Percentiles rank a stretch among this genome's conserved stretches.
phyloP scores from a whole-genome alignment of 2,329 filamentous ascomycete species.

The Trichocomaceae sp. region DNA sequence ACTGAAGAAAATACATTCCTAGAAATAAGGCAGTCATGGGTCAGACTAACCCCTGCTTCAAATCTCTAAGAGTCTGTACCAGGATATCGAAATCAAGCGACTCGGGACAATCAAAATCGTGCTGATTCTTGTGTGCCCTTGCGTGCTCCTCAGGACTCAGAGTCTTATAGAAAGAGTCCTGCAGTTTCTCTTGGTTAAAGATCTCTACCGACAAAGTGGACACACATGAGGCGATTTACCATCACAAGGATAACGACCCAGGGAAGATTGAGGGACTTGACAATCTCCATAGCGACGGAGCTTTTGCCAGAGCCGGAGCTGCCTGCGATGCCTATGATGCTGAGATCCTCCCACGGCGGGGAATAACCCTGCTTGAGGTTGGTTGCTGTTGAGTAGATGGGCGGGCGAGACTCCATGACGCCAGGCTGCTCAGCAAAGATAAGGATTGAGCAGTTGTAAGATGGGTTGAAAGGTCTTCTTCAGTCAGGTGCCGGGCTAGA shows the following conservation, averaged over 20 bases:
- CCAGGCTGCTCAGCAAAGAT: background rate
- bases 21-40: background rate
- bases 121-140: slow-evolving; percentile 81
- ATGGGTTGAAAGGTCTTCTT: background rate
- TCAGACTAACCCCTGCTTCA: slow-evolving; percentile 75
- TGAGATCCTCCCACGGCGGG: slow-evolving; percentile 92
- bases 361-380: slow-evolving; percentile 58
- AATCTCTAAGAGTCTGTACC: slow-evolving; percentile 68
- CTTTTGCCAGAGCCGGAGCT: slow-evolving; percentile 96
- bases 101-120: slow-evolving; percentile 90
- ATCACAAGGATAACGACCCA: slow-evolving; percentile 98
- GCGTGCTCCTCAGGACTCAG: slow-evolving; percentile 70
- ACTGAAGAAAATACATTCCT: background rate
- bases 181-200: slow-evolving; percentile 12
- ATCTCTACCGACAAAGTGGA: background rate
- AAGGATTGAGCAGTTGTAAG: background rate
- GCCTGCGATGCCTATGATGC: slow-evolving; percentile 92
- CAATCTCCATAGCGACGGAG: slow-evolving; percentile 84
- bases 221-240: slow-evolving; percentile 47
- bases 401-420: slow-evolving; percentile 31
- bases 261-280: slow-evolving; percentile 79
- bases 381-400: slow-evolving; percentile 29
- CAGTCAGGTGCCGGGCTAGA: slow-evolving; percentile 3
- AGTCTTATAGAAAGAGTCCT: slow-evolving; percentile 98
- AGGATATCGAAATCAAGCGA: slow-evolving; percentile 92